Evolutionary conservation across 371 early-diverging fungal species (phyloP).

Genomic region (Parasitella parasitica): DNA sequence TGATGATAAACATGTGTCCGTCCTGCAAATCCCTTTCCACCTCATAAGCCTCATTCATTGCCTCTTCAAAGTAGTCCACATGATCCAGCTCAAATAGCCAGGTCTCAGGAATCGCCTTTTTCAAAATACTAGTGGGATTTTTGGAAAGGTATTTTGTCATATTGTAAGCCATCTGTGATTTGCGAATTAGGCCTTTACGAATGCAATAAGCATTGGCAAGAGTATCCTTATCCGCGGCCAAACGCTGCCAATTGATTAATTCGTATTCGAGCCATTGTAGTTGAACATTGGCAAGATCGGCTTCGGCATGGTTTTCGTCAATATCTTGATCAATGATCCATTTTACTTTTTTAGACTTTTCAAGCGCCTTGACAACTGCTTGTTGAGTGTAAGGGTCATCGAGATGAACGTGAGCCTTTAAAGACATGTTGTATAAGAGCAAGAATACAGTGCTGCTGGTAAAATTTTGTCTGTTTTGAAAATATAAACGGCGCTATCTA

Average conservation of each 20-base stretch:
- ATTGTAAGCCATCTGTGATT: slow-evolving; percentile 66
- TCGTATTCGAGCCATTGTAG: slow-evolving; percentile 75
- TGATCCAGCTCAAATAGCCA: slow-evolving; percentile 74
- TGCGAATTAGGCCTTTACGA: slow-evolving; percentile 70
- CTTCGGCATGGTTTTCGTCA: slow-evolving; percentile 16
- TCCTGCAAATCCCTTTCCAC: slow-evolving; percentile 54
- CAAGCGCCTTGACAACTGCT: slow-evolving; percentile 36
- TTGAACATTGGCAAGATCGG: slow-evolving; percentile 14
- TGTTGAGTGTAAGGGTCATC: slow-evolving; percentile 48
- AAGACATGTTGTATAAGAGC: slow-evolving; percentile 1
- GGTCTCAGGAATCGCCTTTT: slow-evolving; percentile 61
- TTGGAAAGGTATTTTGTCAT: slow-evolving; percentile 60
- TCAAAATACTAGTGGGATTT: slow-evolving; percentile 54
- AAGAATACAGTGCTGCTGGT: too few species aligned
- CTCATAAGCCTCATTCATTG: slow-evolving; percentile 70
- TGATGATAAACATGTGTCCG: slow-evolving; percentile 58
- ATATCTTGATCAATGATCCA: slow-evolving; percentile 23
- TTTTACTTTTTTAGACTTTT: slow-evolving; percentile 23
- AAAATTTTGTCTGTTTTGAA: too few species aligned
- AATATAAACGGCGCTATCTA: too few species aligned
- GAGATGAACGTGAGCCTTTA: slow-evolving; percentile 40
- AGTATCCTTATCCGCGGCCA: slow-evolving; percentile 29
- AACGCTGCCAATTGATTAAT: slow-evolving; percentile 55
- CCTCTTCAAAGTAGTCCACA: slow-evolving; percentile 71
- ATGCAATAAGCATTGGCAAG: slow-evolving; percentile 65